phyloP scores from a whole-genome alignment of 2,329 filamentous ascomycete genomes.

The Fusarium tanahbumbuense region DNA sequence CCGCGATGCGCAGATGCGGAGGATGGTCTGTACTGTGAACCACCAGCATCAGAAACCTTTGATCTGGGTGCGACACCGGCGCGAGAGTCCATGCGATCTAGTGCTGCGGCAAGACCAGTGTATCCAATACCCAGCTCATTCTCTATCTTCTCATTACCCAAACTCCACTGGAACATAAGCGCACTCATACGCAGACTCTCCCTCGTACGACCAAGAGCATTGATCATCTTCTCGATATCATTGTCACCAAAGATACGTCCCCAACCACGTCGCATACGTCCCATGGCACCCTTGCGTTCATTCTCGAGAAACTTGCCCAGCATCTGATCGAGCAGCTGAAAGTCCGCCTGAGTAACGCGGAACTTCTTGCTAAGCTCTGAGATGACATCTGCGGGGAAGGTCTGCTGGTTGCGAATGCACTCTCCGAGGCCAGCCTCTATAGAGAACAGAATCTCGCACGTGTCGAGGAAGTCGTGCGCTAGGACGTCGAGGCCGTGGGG shows the following conservation, averaged over 20 bases:
- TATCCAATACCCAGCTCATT: conserved; percentile 74
- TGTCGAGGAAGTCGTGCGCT: conserved; percentile 74
- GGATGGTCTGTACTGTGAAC: conserved; percentile 42
- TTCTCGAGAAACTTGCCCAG: conserved; percentile 70
- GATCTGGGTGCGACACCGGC: conserved; percentile 35
- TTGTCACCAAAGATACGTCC: conserved; percentile 72
- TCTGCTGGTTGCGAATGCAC: conserved; percentile 60
- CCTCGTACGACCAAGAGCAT: conserved; percentile 66
- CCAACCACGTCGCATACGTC: conserved; percentile 70
- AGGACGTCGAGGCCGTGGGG: conserved; percentile 68
- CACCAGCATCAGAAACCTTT: conserved; percentile 30
- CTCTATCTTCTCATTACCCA: conserved; percentile 69
- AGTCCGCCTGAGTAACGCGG: conserved; percentile 69
- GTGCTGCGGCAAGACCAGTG: conserved; percentile 72
- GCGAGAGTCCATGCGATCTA: conserved; percentile 58
- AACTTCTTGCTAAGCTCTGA: conserved; percentile 74
- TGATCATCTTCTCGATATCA: conserved; percentile 70
- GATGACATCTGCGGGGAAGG: conserved; percentile 69
- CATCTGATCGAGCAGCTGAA: conserved; percentile 72
- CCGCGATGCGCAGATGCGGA: conserved; percentile 43
- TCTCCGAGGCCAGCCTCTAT: conserved; percentile 74
- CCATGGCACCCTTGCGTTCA: conserved; percentile 69
- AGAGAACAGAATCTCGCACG: conserved; percentile 74
- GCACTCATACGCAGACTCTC: conserved; percentile 73
- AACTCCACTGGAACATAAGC: conserved; percentile 73